phyloP scores from a whole-genome alignment of 768 basidiomycete genomes.

The Pleurotus cornucopiae region DNA sequence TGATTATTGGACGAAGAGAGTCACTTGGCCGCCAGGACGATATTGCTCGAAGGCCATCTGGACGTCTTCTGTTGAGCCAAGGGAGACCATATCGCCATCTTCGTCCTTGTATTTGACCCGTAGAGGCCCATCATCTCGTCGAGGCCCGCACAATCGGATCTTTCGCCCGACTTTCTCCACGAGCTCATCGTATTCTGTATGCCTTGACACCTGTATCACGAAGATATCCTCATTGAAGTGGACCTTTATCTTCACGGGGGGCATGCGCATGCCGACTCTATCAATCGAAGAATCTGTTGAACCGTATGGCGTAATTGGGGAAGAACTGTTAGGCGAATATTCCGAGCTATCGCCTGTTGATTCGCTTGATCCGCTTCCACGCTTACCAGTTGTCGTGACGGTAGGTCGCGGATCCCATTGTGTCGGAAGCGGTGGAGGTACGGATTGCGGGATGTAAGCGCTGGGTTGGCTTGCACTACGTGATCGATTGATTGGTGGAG shows the following conservation, averaged over 20 bases:
- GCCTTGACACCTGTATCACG: constrained; percentile 82
- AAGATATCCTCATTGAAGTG: constrained; percentile 95
- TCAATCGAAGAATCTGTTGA: constrained; percentile 80
- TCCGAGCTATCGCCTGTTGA: constrained; percentile 80
- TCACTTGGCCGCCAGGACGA: constrained; percentile 76
- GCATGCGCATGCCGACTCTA: constrained; percentile 46
- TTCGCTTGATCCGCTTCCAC: constrained; percentile 82
- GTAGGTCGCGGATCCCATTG: constrained; percentile 40
- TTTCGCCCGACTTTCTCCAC: constrained; percentile 90
- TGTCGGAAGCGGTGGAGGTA: constrained; percentile 48
- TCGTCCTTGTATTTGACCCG: constrained; percentile 89
- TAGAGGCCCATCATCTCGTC: constrained; percentile 74
- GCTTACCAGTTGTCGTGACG: constrained; percentile 45
- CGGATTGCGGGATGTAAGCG: constrained; percentile 56
- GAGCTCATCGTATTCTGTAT: constrained; percentile 76
- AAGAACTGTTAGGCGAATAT: constrained; percentile 79
- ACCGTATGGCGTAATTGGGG: constrained; percentile 89
- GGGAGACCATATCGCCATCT: constrained; percentile 85
- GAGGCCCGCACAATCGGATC: constrained; percentile 86
- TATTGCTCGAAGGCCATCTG: constrained; percentile 90
- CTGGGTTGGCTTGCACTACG: constrained; percentile 79
- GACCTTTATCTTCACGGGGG: constrained; percentile 86
- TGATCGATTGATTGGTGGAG: constrained; percentile 47
- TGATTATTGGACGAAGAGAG: constrained; percentile 70
- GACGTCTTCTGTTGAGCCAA: constrained; percentile 89